Evolutionary conservation across 192 early-diverging fungal genomes (phyloP), one percentile per base, ranked within the genome.

Genomic region (Diversispora eburnea): DNA sequence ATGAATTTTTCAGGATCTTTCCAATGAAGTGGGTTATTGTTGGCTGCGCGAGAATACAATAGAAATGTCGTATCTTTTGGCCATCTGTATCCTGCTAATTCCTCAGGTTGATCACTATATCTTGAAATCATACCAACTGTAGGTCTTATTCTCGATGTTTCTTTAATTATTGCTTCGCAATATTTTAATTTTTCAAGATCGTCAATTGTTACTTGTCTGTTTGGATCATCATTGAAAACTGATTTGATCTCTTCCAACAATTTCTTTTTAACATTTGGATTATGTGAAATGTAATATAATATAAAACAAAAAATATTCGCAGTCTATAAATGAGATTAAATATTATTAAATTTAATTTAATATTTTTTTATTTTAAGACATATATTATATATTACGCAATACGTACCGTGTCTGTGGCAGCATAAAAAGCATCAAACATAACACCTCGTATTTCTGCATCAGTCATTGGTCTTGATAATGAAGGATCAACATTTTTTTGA

Each of bases 181-280:
- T 51, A 51, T 20, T 41, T 61, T 61, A 61, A 61, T 61, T 61
- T 61, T 61, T 5, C 59, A 61, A 61, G 59, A 20, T 61, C 59
- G 8, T 61, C 59, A 19, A 61, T 10, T 19, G 59, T 61, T 61
- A 61, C 20, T 41, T 22, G 59, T 61, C 20, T 61, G 8, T 22
- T 3, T 22, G 20, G 20, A 9, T 61, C 59, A 20, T 22, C n/a
- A 5, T 22, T 61, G 1, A 61, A 61, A 10, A 61, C 59, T n/a
- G 59, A 33, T 3, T 6, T 20, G 19, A 60, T 6, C 19, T 61
- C 59, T 19, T 61, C 59, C 20, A 61, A 8, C 20, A 61, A 1
- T 61, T 61, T 61, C 20, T 61, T 61, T 61, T 61, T 61, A 56
- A 56, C 25, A 33, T 33, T 33, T 33, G 0, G 25, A 33, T 33